Conservation (phyloP, 2,329 filamentous ascomycete genomes). For the Sclerotinia sclerotiorum region DNA sequence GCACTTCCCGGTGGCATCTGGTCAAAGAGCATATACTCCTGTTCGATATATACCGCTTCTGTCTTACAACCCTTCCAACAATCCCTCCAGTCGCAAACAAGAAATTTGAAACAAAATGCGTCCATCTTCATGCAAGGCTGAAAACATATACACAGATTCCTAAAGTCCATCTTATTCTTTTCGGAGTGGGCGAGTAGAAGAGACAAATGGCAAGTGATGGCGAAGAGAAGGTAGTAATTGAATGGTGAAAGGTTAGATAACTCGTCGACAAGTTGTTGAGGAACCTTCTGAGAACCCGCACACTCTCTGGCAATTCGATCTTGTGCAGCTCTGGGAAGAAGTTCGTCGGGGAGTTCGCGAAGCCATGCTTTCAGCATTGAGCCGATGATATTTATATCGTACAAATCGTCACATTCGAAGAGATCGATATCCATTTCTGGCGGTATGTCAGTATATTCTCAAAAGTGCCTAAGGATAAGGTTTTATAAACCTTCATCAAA, state of each 20-base stretch:
- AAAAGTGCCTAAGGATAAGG: neutral
- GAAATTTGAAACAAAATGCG: constrained; percentile 89
- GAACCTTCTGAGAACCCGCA: constrained; percentile 73
- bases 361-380: constrained; percentile 97
- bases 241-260: constrained; percentile 92
- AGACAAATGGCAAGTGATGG: constrained; percentile 94
- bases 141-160: constrained; percentile 94
- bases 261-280: constrained; percentile 84
- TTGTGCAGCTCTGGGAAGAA: constrained; percentile 84
- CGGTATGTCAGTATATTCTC: constrained; percentile 27
- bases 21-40: constrained; percentile 63
- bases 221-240: constrained; percentile 96
- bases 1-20: constrained; percentile 51
- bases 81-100: constrained; percentile 92
- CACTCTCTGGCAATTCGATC: constrained; percentile 78
- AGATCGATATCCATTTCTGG: constrained; percentile 85
- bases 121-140: constrained; percentile 97
- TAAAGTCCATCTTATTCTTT: constrained; percentile 98
- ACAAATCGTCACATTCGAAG: constrained; percentile 81
- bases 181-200: constrained; percentile 87
- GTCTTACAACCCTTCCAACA: constrained; percentile 97
- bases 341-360: constrained; percentile 87
- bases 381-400: constrained; percentile 94
- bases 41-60: constrained; percentile 74
- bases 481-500: constrained; percentile 73